Percentiles rank a stretch among this genome's conserved stretches.
These are phyloP conservation scores for Entomortierella beljakovae DNA, from an alignment of 192 early-diverging fungal genomes.

Conservation along the genomic window DNA sequence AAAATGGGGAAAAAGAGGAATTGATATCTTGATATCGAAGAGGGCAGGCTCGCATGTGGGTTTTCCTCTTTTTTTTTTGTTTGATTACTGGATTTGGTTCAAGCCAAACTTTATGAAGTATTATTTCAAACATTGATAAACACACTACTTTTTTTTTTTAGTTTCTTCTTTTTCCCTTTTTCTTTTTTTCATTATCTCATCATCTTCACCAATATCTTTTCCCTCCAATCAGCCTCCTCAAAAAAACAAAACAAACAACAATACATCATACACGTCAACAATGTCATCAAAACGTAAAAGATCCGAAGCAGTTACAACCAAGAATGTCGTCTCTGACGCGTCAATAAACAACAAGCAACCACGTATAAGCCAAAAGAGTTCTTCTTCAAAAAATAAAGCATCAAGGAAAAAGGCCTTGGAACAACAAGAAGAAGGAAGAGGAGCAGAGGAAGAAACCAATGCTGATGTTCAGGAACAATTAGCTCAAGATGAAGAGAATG, in stretches of 20 bases:
- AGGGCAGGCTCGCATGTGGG: not conserved
- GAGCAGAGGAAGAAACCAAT: conserved; percentile 13
- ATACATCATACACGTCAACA: too few species aligned
- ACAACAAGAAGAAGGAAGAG: too few species aligned
- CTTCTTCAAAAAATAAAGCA: conserved; percentile 14
- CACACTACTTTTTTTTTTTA: not conserved
- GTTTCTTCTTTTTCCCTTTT: not conserved
- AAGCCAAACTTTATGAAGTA: too few species aligned
- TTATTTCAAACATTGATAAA: too few species aligned
- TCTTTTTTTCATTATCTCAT: not conserved
- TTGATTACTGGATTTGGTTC: not conserved
- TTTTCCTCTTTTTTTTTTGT: not conserved
- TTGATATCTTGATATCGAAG: too few species aligned
- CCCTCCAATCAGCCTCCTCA: too few species aligned
- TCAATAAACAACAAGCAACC: conserved; percentile 48
- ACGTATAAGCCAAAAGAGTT: conserved; percentile 29
- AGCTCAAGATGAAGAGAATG: conserved; percentile 6
- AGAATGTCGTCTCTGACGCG: conserved; percentile 30
- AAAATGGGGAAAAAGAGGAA: too few species aligned
- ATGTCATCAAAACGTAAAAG: conserved; percentile 52
- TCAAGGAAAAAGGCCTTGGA: conserved; percentile 15
- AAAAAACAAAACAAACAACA: too few species aligned
- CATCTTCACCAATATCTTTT: not conserved
- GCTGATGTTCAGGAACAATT: not conserved
- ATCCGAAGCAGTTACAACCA: conserved; percentile 14